phyloP scores from a whole-genome alignment of 345 rosid genomes.

The Linum usitatissimum region DNA sequence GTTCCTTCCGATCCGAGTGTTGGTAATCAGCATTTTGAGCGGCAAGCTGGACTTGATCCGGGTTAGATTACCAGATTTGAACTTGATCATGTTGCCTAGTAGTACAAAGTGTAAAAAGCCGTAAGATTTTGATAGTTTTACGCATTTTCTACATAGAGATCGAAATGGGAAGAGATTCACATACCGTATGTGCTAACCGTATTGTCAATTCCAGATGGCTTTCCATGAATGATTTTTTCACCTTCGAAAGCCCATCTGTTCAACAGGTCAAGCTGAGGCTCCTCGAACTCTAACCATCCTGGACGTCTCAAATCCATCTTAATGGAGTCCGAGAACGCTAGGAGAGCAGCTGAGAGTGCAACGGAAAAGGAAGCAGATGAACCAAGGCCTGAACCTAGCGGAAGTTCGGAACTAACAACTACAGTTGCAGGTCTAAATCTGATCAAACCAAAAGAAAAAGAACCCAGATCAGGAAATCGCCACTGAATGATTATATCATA shows the following conservation, averaged over 20 bases:
- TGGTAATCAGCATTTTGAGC: slow-evolving; percentile 75
- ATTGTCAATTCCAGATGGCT: slow-evolving; percentile 94
- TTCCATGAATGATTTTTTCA: slow-evolving; percentile 88
- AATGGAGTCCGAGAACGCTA: slow-evolving; percentile 37
- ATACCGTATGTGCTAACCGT: slow-evolving; percentile 92
- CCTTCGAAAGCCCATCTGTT: slow-evolving; percentile 98
- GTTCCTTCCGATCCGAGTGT: slow-evolving; percentile 81
- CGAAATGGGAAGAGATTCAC: neutral
- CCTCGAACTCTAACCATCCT: slow-evolving; percentile 48
- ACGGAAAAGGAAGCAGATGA: slow-evolving; percentile 87
- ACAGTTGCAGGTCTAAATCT: slow-evolving; percentile 77
- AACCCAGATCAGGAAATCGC: slow-evolving; percentile 12
- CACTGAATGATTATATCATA: neutral
- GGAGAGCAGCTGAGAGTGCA: slow-evolving; percentile 64
- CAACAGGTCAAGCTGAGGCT: slow-evolving; percentile 48
- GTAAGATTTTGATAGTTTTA: neutral
- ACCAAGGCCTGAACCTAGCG: slow-evolving; percentile 84
- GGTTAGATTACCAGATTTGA: slow-evolving; percentile 59
- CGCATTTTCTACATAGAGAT: too few species aligned
- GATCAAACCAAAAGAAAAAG: slow-evolving; percentile 10
- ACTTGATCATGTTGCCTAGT: slow-evolving; percentile 86
- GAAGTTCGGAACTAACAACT: slow-evolving; percentile 65
- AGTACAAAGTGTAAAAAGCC: neutral
- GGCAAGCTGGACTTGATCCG: slow-evolving; percentile 48
- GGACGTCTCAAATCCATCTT: slow-evolving; percentile 27